These are phyloP conservation scores for Sequoia sempervirens DNA, from an alignment of 75 land plant species.

Conservation along the genomic window DNA sequence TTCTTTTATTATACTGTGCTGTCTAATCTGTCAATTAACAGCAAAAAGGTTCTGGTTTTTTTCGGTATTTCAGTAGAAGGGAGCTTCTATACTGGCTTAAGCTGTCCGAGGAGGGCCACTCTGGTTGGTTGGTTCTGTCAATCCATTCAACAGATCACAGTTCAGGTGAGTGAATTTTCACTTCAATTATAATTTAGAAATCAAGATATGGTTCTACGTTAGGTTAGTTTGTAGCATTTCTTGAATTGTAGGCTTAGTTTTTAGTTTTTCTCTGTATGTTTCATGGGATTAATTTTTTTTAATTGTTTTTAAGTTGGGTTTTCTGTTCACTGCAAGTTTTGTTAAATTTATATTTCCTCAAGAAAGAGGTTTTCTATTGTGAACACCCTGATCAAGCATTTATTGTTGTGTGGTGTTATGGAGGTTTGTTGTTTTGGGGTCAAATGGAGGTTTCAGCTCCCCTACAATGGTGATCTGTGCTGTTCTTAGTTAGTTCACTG, in stretches of 20 bases:
- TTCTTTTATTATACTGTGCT: background rate
- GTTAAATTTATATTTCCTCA: background rate
- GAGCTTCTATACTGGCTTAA: constrained; percentile 1
- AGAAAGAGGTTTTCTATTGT: background rate
- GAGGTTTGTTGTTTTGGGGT: background rate
- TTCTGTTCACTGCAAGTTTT: background rate
- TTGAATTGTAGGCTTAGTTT: background rate
- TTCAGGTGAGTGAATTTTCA: constrained; percentile 3
- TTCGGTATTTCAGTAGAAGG: background rate
- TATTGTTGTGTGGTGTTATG: background rate
- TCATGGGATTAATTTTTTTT: background rate
- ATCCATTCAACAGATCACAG: background rate
- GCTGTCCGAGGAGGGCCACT: background rate
- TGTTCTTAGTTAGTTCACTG: background rate
- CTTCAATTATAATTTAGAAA: background rate
- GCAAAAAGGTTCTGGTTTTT: background rate
- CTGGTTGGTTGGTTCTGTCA: background rate
- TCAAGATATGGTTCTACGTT: background rate
- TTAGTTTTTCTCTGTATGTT: background rate
- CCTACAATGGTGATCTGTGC: background rate
- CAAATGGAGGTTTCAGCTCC: background rate
- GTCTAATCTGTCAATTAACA: background rate
- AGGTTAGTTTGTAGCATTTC: background rate
- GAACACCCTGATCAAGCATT: background rate
- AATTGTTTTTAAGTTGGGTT: background rate